Conservation (phyloP, 73 alveolate genomes). For the Effrenium voratum region DNA sequence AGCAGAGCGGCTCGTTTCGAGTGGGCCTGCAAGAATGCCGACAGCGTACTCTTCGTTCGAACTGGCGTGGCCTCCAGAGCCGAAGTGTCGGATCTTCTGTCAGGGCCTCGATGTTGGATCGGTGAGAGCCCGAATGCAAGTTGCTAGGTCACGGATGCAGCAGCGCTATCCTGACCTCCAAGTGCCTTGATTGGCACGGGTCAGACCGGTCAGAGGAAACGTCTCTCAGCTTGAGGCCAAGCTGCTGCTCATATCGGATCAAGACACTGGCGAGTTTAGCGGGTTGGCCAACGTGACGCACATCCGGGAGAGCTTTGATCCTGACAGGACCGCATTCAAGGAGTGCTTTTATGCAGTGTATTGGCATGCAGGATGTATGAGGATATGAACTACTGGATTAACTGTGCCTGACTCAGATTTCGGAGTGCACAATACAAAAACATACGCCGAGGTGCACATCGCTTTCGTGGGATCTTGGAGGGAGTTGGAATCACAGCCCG, state of each 20-base stretch:
- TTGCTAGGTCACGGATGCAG: background rate
- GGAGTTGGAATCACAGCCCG: slow-evolving; percentile 57
- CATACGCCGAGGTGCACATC: slow-evolving; percentile 33
- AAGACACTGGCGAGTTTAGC: slow-evolving; percentile 62
- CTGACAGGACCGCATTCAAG: slow-evolving; percentile 34
- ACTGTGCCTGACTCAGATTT: slow-evolving; percentile 35
- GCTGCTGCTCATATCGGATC: slow-evolving; percentile 72
- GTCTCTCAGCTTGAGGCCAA: background rate
- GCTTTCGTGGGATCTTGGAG: slow-evolving; percentile 69
- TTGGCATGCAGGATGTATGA: slow-evolving; percentile 50
- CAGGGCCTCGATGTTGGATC: background rate
- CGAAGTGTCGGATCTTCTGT: slow-evolving; percentile 43
- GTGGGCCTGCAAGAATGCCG: slow-evolving; percentile 81
- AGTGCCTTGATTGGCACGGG: background rate
- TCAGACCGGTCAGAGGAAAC: no score
- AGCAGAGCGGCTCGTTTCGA: slow-evolving; percentile 90
- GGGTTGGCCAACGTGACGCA: slow-evolving; percentile 54
- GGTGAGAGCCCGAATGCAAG: background rate
- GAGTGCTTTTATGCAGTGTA: background rate
- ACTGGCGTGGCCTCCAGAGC: slow-evolving; percentile 86
- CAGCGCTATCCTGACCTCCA: slow-evolving; percentile 19
- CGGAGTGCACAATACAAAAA: background rate
- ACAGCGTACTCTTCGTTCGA: slow-evolving; percentile 69
- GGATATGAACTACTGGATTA: slow-evolving; percentile 85
- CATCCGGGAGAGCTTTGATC: slow-evolving; percentile 79